Base-by-base conservation (phyloP, 495 filamentous ascomycete species). In the Aspergillus sparsus region DNA sequence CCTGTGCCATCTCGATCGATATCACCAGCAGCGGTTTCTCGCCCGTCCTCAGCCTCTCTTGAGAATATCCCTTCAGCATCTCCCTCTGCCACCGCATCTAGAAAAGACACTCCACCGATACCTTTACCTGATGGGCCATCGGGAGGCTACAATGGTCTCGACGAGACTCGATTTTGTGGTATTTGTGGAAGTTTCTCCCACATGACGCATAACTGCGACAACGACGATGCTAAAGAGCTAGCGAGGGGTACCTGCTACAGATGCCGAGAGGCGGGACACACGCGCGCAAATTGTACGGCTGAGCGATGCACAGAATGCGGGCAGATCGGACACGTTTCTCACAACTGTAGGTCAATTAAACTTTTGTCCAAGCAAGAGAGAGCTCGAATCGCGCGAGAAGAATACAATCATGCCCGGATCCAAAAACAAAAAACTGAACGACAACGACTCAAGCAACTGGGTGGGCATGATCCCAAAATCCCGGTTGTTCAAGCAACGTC, bases 131-230 rank as follows among this genome's bases (percentile, higher is more conserved):
- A 74, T 41, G 73, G 72, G 0, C 77, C 79, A 2, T 78, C 80
- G 16, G 80, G 80, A 33, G 80, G 80, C n/a, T 31, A 12, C 7
- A 76, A 71, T 57, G 77, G 77, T 5, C 58, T 83, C 15, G 79
- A 83, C 47, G 66, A 71, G 7, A 74, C 65, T 2, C 70, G 65
- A 45, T 71, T 65, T 50, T 84, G 82, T 68, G 71, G 68, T 0
- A 59, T 71, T 2, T 84, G 82, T 63, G 82, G 82, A 49, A 82
- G 79, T 55, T 73, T 67, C 53, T 61, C 66, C 11, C 82, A 84
- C 60, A 75, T 76, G 55, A 80, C 78, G 1, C 67, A 69, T 41
- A 71, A 76, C 21, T 84, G 82, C 51, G 79, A 83, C 47, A 82
- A 82, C 58, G 55, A 60, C 7, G 74, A 75, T 10, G 78, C 74